Conservation (phyloP, 1,284 basidiomycete genomes). For the Quambalaria eucalypti region DNA sequence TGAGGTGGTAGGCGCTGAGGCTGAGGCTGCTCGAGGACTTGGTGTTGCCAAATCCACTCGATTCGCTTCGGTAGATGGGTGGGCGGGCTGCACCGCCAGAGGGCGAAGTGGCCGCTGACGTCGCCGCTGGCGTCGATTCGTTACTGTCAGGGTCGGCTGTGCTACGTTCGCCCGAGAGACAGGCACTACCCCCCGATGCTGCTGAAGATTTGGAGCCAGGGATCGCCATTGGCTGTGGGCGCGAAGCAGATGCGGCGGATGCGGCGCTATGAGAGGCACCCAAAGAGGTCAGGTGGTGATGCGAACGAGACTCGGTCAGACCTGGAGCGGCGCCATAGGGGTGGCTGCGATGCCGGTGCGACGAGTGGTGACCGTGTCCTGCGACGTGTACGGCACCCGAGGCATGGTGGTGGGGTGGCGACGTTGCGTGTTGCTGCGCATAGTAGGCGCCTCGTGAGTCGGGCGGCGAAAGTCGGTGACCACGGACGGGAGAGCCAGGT, state of each 20-base stretch:
- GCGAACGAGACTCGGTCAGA: slow-evolving; percentile 30
- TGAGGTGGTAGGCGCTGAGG: slow-evolving; percentile 31
- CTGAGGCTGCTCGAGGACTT: slow-evolving; percentile 8
- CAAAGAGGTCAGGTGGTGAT: slow-evolving; percentile 38
- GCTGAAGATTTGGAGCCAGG: too few relatives aligned
- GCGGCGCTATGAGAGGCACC: slow-evolving; percentile 15
- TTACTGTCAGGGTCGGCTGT: slow-evolving; percentile 15
- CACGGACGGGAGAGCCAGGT: slow-evolving; percentile 32
- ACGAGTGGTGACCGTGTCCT: slow-evolving; percentile 39
- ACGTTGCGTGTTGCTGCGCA: slow-evolving; percentile 22
- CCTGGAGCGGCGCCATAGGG: slow-evolving; percentile 24
- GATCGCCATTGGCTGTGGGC: too few relatives aligned
- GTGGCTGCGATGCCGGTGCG: slow-evolving; percentile 40
- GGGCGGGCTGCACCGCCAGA: slow-evolving; percentile 5
- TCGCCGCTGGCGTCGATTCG: slow-evolving; percentile 13
- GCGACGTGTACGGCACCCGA: slow-evolving; percentile 36
- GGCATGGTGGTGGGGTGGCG: slow-evolving; percentile 25
- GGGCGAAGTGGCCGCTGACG: slow-evolving; percentile 17
- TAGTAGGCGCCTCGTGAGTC: slow-evolving; percentile 5
- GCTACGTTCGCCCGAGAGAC: slow-evolving; percentile 35
- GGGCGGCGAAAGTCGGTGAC: slow-evolving; percentile 5
- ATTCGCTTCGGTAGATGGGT: slow-evolving; percentile 6
- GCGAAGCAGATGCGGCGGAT: too few relatives aligned
- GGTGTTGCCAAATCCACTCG: background rate
- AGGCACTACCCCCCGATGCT: background rate